Percentiles rank a stretch among this genome's conserved stretches.
Conservation (phyloP, 257 asterid genomes). For the Henckelia pumila region DNA sequence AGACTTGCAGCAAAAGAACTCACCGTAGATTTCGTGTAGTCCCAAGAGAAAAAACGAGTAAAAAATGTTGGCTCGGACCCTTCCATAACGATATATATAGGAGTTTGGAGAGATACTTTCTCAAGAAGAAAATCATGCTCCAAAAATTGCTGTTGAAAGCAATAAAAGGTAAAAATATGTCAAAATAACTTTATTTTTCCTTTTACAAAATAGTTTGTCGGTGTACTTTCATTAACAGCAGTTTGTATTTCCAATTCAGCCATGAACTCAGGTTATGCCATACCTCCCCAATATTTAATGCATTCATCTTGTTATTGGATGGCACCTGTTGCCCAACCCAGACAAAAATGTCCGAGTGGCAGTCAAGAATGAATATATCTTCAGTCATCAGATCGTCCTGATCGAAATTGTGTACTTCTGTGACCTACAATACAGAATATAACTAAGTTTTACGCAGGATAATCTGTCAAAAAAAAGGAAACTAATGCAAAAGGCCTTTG, state of each 20-base stretch:
- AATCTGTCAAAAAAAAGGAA: neutral
- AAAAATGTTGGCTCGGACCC: constrained; percentile 80
- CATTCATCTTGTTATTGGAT: constrained; percentile 60
- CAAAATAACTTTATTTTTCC: neutral
- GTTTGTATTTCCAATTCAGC: constrained; percentile 21
- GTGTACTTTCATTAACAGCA: constrained; percentile 6
- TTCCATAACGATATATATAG: constrained; percentile 65
- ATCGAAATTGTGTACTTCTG: constrained; percentile 80
- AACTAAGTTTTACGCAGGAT: constrained; percentile 15
- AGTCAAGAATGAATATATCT: constrained; percentile 85
- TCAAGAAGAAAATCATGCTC: constrained; percentile 51
- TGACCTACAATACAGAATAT: constrained; percentile 55
- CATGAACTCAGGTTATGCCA: constrained; percentile 12
- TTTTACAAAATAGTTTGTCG: neutral
- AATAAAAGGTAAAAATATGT: constrained; percentile 12
- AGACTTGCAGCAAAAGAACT: constrained; percentile 36
- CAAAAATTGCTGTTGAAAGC: constrained; percentile 65
- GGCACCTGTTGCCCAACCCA: constrained; percentile 95
- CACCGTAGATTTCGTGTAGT: constrained; percentile 69
- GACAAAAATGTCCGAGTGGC: constrained; percentile 78
- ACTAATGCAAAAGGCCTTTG: constrained; percentile 2
- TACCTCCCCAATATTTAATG: constrained; percentile 84
- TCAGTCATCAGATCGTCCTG: constrained; percentile 98
- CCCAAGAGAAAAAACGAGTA: constrained; percentile 81
- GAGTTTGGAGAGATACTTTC: constrained; percentile 50